Percentiles rank a stretch among this genome's conserved stretches.
These are phyloP conservation scores for Yamadazyma laniorum DNA, from an alignment of 805 yeast genomes.

Conservation along the genomic window DNA sequence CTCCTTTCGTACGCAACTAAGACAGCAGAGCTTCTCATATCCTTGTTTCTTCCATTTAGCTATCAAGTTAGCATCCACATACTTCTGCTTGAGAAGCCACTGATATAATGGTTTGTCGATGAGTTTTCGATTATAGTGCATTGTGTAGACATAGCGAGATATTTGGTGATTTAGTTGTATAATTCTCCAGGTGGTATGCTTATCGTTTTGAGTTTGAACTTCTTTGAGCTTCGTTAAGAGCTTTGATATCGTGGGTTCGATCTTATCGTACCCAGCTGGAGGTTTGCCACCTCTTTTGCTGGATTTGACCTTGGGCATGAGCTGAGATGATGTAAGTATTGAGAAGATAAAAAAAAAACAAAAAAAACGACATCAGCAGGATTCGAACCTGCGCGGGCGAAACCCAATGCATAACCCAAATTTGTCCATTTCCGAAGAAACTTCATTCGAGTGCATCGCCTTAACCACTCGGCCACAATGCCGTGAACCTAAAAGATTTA, in stretches of 20 bases:
- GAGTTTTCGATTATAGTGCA: constrained; percentile 67
- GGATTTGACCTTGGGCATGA: constrained; percentile 46
- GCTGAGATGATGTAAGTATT: background rate
- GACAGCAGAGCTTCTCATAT: constrained; percentile 81
- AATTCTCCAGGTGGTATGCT: constrained; percentile 67
- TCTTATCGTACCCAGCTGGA: constrained; percentile 72
- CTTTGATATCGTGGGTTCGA: constrained; percentile 63
- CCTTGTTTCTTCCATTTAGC: constrained; percentile 85
- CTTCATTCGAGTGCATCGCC: constrained; percentile 40
- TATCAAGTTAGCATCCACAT: constrained; percentile 66
- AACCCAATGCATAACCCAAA: constrained; percentile 35
- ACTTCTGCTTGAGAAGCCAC: constrained; percentile 66
- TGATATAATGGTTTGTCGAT: constrained; percentile 68
- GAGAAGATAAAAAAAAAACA: background rate
- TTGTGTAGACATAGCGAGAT: constrained; percentile 70
- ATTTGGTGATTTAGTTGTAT: constrained; percentile 69
- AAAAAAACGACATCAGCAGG: constrained; percentile 44
- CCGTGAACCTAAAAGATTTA: constrained; percentile 6
- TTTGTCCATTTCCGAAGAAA: constrained; percentile 3
- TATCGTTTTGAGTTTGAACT: constrained; percentile 41
- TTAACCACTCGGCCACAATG: constrained; percentile 44
- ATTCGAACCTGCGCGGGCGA: constrained; percentile 48
- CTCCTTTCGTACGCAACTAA: constrained; percentile 65
- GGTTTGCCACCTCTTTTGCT: constrained; percentile 49
- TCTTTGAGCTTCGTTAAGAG: constrained; percentile 59